A percentile compares a stretch with the other conserved stretches of the same genome.
These are phyloP conservation scores for Heterococcus sp. DNA, from an alignment of 108 stramenopile genomes.

Conservation along the genomic window DNA sequence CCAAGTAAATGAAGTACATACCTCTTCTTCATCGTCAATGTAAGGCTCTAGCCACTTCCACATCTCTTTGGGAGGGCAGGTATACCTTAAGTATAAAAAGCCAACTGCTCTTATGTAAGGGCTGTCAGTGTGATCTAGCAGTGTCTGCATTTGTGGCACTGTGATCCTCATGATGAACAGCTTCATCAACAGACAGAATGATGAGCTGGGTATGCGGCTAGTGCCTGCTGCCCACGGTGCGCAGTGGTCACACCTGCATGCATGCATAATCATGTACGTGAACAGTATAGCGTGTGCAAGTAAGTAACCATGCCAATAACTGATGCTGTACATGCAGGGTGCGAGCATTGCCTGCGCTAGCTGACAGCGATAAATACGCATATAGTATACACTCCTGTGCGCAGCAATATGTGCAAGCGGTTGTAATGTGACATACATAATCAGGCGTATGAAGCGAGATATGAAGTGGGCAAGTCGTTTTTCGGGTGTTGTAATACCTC, in stretches of 20 bases:
- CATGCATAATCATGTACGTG: too few relatives aligned
- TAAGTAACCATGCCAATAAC: too few relatives aligned
- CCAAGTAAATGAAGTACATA: too few relatives aligned
- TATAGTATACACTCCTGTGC: too few relatives aligned
- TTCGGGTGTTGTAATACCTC: not conserved
- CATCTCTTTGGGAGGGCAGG: constrained; percentile 73
- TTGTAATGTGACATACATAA: too few relatives aligned
- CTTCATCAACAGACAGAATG: constrained; percentile 86
- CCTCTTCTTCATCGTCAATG: constrained; percentile 77
- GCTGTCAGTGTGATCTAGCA: constrained; percentile 76
- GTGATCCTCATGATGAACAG: constrained; percentile 84
- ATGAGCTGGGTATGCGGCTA: constrained; percentile 73
- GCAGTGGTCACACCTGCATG: constrained; percentile 76
- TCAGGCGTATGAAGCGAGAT: too few relatives aligned
- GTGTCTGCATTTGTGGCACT: constrained; percentile 78
- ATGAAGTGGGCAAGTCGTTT: too few relatives aligned
- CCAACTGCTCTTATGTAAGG: constrained; percentile 90
- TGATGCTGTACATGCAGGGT: too few relatives aligned
- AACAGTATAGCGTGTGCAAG: too few relatives aligned
- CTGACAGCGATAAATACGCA: too few relatives aligned
- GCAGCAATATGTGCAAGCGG: too few relatives aligned
- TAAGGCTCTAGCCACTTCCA: constrained; percentile 82
- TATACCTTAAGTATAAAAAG: constrained; percentile 88
- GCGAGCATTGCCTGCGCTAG: too few relatives aligned
- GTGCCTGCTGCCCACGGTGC: constrained; percentile 83